phyloP scores from a whole-genome alignment of 768 basidiomycete genomes.

The Boletus pseudo-olivaceus region DNA sequence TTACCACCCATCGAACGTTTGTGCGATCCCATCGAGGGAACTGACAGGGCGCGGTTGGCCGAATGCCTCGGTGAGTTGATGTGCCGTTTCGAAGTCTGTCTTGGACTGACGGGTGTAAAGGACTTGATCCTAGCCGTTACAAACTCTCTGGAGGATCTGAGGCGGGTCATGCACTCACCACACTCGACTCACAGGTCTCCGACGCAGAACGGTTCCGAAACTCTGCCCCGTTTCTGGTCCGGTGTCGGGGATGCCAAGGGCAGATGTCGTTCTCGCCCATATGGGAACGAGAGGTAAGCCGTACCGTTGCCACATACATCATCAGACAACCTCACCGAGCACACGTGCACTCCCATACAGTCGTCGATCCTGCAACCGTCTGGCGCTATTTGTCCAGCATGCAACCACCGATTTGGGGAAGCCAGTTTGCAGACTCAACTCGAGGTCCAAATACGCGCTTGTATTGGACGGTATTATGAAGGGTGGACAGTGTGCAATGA shows the following conservation, averaged over 20 bases:
- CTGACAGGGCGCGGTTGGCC: conserved; percentile 85
- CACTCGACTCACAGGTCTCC: conserved; percentile 85
- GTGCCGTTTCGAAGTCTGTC: background rate
- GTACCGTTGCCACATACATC: background rate
- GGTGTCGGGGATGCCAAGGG: conserved; percentile 73
- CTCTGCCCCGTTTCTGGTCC: conserved; percentile 63
- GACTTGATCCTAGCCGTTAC: conserved; percentile 60
- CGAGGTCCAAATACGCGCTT: conserved; percentile 77
- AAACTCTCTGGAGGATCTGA: conserved; percentile 42
- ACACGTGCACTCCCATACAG: conserved; percentile 35
- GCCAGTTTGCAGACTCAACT: conserved; percentile 80
- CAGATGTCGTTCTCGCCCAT: conserved; percentile 57
- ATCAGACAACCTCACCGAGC: background rate
- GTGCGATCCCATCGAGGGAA: conserved; percentile 95
- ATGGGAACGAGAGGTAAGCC: conserved; percentile 53
- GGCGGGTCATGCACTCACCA: conserved; percentile 61
- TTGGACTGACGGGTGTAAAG: conserved; percentile 30
- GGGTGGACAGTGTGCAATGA: conserved; percentile 89
- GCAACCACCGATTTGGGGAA: conserved; percentile 46
- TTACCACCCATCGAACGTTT: conserved; percentile 92
- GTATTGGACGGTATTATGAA: conserved; percentile 82
- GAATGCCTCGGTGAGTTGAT: conserved; percentile 81
- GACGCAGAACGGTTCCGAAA: conserved; percentile 87
- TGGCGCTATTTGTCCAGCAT: conserved; percentile 72
- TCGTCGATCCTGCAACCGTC: conserved; percentile 58